Percentiles rank a stretch among this genome's conserved stretches.
These are phyloP conservation scores for Cyberlindnera petersonii DNA, from an alignment of 805 yeast genomes.

Conservation along the genomic window DNA sequence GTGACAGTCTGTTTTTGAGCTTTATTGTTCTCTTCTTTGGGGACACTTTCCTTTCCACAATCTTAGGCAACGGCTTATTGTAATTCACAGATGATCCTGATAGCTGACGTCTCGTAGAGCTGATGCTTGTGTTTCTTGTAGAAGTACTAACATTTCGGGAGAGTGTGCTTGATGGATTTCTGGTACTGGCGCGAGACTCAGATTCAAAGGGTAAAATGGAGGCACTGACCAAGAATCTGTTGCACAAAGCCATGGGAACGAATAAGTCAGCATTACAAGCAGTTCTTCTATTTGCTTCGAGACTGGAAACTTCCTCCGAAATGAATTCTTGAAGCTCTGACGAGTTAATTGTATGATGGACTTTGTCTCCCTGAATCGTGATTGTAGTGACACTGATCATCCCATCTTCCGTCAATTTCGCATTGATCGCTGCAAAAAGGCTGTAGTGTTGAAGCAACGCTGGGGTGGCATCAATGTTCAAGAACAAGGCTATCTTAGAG, in stretches of 20 bases:
- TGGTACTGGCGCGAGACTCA: slow-evolving; percentile 4
- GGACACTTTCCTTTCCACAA: slow-evolving; percentile 6
- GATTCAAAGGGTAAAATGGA: background rate
- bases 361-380: slow-evolving; percentile 22
- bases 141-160: slow-evolving; percentile 4
- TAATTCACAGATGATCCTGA: slow-evolving; percentile 21
- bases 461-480: slow-evolving; percentile 49
- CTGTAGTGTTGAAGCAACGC: slow-evolving; percentile 34
- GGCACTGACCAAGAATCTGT: slow-evolving; percentile 9
- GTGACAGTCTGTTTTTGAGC: slow-evolving; percentile 25
- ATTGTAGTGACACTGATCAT: slow-evolving; percentile 24
- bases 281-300: slow-evolving; percentile 20
- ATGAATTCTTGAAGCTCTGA: slow-evolving; percentile 35
- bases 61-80: slow-evolving; percentile 22
- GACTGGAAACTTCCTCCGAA: slow-evolving; percentile 35
- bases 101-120: slow-evolving; percentile 16
- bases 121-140: slow-evolving; percentile 18
- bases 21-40: slow-evolving; percentile 13
- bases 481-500: slow-evolving; percentile 61
- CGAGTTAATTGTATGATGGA: slow-evolving; percentile 27
- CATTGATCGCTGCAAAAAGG: slow-evolving; percentile 47
- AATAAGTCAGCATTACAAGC: slow-evolving; percentile 12
- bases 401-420: slow-evolving; percentile 37
- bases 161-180: slow-evolving; percentile 12
- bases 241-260: slow-evolving; percentile 9